Conservation (phyloP, 371 early-diverging fungal genomes). For the Apophysomyces ossiformis region DNA sequence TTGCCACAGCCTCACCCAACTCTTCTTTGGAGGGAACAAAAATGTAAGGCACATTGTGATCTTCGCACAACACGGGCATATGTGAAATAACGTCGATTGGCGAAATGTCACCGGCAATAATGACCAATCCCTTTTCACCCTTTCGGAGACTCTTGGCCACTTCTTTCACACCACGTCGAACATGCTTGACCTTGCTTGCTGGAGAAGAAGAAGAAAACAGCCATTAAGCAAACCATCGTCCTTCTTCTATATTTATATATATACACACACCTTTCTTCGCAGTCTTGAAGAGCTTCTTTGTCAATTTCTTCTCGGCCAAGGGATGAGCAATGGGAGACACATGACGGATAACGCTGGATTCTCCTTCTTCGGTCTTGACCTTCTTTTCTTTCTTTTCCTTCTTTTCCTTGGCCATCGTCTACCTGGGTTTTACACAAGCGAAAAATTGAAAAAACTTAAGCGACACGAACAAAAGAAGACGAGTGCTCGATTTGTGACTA, state of each 20-base stretch:
- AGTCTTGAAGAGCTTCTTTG: constrained; percentile 89
- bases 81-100: constrained; percentile 98
- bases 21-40: constrained; percentile 95
- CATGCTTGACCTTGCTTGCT: constrained; percentile 91
- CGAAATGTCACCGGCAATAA: constrained; percentile 96
- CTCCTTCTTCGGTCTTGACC: constrained; percentile 40
- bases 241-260: no score
- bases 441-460: no score
- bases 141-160: constrained; percentile 95
- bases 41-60: constrained; percentile 84
- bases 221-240: neutral
- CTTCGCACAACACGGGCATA: constrained; percentile 98
- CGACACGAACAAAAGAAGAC: no score
- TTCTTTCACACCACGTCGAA: constrained; percentile 97
- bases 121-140: constrained; percentile 93
- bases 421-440: no score
- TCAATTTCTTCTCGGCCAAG: constrained; percentile 89
- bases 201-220: constrained; percentile 15
- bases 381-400: constrained; percentile 59
- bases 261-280: constrained; percentile 83
- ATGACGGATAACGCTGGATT: constrained; percentile 33
- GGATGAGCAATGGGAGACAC: constrained; percentile 93
- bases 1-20: constrained; percentile 88
- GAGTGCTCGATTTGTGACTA: neutral
- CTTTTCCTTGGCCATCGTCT: constrained; percentile 61